Conservation (phyloP, 208 protist species). For the Trypanosoma avium region DNA sequence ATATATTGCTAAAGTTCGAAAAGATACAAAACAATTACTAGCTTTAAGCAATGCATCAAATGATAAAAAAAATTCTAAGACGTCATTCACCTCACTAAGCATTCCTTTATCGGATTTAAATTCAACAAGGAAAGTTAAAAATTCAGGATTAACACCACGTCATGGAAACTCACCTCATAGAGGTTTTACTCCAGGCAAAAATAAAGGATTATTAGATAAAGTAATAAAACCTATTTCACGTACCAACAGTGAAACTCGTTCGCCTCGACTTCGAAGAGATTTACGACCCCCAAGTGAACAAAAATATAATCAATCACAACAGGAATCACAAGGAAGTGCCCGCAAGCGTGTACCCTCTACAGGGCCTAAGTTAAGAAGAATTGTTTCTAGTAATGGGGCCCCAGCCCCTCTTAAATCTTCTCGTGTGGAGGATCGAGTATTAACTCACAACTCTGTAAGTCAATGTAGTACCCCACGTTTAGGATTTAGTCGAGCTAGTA, state of each 20-base stretch:
- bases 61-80: not conserved
- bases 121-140: not conserved
- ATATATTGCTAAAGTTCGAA: conserved; percentile 11
- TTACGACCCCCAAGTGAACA: no score
- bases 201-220: not conserved
- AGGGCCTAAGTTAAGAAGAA: not conserved
- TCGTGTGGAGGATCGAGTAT: not conserved
- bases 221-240: conserved; percentile 6
- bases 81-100: not conserved
- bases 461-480: not conserved
- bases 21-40: not conserved
- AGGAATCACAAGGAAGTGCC: not conserved
- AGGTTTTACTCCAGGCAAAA: not conserved
- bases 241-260: not conserved
- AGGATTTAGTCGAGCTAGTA: conserved; percentile 4
- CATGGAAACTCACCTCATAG: not conserved
- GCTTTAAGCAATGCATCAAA: not conserved
- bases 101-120: no score
- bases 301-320: no score
- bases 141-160: not conserved
- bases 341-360: not conserved
- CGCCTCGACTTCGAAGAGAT: no score
- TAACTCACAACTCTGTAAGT: not conserved
- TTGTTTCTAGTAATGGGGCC: not conserved
- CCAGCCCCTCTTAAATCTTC: not conserved